phyloP scores from a whole-genome alignment of 192 early-diverging fungal species.

The Geranomyces michiganensis region DNA sequence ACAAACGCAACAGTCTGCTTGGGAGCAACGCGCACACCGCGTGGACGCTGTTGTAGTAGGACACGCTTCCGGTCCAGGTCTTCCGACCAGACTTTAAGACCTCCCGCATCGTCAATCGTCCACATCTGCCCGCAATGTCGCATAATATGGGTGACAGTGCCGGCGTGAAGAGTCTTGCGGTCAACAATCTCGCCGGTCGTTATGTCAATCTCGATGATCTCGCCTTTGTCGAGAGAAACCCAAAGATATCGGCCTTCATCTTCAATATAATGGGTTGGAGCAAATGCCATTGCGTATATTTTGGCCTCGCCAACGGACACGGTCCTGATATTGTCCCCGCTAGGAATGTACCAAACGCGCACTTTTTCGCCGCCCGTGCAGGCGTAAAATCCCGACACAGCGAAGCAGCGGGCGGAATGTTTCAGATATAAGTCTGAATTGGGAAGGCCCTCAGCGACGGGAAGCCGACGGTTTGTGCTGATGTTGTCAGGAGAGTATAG shows the following conservation, averaged over 20 bases:
- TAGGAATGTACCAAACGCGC: constrained; percentile 45
- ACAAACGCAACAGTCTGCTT: constrained; percentile 56
- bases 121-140: constrained; percentile 56
- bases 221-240: constrained; percentile 65
- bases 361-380: constrained; percentile 43
- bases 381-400: constrained; percentile 52
- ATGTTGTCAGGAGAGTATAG: constrained; percentile 34
- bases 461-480: constrained; percentile 60
- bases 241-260: constrained; percentile 69
- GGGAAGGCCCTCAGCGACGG: constrained; percentile 47
- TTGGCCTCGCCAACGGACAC: constrained; percentile 55
- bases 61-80: constrained; percentile 36
- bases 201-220: constrained; percentile 60
- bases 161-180: constrained; percentile 47
- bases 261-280: constrained; percentile 50
- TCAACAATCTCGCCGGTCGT: constrained; percentile 42
- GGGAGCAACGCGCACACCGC: constrained; percentile 44
- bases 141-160: constrained; percentile 59
- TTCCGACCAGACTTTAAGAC: constrained; percentile 47
- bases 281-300: constrained; percentile 56
- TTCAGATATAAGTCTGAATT: constrained; percentile 53
- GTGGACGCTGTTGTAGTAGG: constrained; percentile 32
- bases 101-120: constrained; percentile 70
- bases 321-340: constrained; percentile 50
- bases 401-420: constrained; percentile 50